Base-by-base conservation (phyloP, 2,329 filamentous ascomycete genomes). In the Neonectria ditissima region DNA sequence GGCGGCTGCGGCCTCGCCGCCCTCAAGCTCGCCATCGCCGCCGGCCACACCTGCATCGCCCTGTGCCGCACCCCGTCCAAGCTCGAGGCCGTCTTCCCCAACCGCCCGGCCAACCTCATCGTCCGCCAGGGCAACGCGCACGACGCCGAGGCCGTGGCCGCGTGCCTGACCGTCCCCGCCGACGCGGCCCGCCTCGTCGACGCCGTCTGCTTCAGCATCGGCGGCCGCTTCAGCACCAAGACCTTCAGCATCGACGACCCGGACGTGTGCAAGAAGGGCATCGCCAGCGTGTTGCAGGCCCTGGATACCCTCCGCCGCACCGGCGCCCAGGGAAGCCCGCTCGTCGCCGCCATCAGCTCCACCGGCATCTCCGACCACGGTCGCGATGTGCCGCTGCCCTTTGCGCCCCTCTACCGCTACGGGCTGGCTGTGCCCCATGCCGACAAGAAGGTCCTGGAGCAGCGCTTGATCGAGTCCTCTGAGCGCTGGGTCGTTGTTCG, bases 361-460 rank as follows among this genome's bases (percentile, higher is more conserved):
- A 84, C 80, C 2, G 83, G 83, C 26, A 78, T 84, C 58, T 71
- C 68, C 16, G 48, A 47, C 44, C 70, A 70, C 60, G 62, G 52
- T 20, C 65, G 67, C 39, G 72, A 74, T 54, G 71, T 74, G 52
- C 83, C 83, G 1, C 57, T 83, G n/a, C 68, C 76, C 2, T 74
- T 83, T 64, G 37, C 75, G 20, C 83, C 82, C 13, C 59, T 86
- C 47, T 86, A 86, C 72, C 73, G 77, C 47, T 69, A 74, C 65
- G 58, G 81, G 60, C 72, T 85, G 18, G 61, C 68, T 24, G 73
- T 74, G 57, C 80, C 84, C 34, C 84, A 84, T 73, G 74, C 39
- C 8, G 84, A 86, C 68, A 86, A 86, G 78, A 74, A 72, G 66
- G 75, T 71, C 24, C 83, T 84, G 81, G 84, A 86, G 74, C 39